Evolutionary conservation across 148 eudicot species (phyloP), one percentile per base, ranked within the genome.

Genomic region (Nepenthes gracilis): DNA sequence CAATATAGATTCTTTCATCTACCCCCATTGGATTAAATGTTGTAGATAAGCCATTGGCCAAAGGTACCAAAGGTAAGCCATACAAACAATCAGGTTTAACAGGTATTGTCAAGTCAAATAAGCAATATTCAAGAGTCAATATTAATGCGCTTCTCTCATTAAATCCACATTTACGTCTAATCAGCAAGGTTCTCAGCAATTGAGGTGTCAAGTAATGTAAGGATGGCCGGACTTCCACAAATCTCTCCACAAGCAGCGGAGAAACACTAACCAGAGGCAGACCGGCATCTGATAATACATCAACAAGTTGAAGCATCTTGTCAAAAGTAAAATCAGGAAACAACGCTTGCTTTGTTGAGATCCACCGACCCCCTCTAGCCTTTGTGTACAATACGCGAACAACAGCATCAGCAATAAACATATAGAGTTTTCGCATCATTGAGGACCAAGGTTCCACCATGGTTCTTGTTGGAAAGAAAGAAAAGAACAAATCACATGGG

Each of bases 351-450:
- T 84, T 93, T 12, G 97, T 81, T 59, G 95, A 79, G 74, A 89
- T 84, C 99, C 96, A 93, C 66, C 81, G 92, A 47, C 99, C 97
- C 60, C 97, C 99, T 83, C 90, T 85, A 55, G 89, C 83, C 78
- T 81, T 82, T 33, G 99, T 89, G 70, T 84, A 75, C 56, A 93
- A 65, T 55, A 89, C 95, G 63, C 87, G 95, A 60, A 89, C 79
- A 70, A 82, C 88, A 73, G 61, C 68, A 63, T 93, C 95, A 61
- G 97, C 76, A 68, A 93, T 69, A 72, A 74, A 93, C 67, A 80
- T 79, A 67, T 86, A 93, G 33, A 93, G 85, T 70, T 80, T 86
- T 60, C 77, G 85, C 55, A 86, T 85, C 84, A 93, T 80, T 40
- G 95, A 93, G 62, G 82, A 76, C 99, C 99, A 93, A 55, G 99